These are phyloP conservation scores for Pleomassaria siparia DNA, from an alignment of 2,329 filamentous ascomycete species.

Conservation along the genomic window DNA sequence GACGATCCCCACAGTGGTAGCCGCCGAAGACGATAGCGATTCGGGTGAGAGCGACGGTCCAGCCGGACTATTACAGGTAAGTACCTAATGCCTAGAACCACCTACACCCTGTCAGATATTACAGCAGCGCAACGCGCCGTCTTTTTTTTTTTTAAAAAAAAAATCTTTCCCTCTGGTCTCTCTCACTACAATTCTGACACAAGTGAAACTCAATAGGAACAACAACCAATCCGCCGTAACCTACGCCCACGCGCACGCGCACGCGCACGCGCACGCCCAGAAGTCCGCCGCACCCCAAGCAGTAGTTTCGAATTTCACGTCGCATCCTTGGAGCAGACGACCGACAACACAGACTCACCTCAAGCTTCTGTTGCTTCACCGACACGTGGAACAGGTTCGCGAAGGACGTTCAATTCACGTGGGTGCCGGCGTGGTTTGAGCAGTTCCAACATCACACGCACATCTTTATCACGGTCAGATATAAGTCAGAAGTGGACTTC, in stretches of 20 bases:
- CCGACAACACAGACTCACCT: neutral
- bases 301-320: neutral
- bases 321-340: neutral
- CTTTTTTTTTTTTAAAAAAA: neutral
- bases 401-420: conserved; percentile 3
- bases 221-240: neutral
- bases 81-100: no score
- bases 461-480: conserved; percentile 8
- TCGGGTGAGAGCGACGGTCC: neutral
- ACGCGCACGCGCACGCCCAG: neutral
- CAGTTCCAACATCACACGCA: neutral
- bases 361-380: conserved; percentile 2
- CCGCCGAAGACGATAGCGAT: neutral
- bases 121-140: no score
- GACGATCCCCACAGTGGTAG: neutral
- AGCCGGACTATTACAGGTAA: neutral
- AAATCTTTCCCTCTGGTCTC: no score
- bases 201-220: no score
- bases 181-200: no score
- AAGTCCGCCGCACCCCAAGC: neutral
- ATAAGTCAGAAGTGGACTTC: neutral
- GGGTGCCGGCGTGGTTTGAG: conserved; percentile 3
- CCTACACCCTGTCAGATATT: no score
- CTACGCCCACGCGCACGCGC: neutral
- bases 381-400: neutral